These are phyloP conservation scores for Niveomyces coronatus DNA, from an alignment of 2,329 filamentous ascomycete species.

Conservation along the genomic window DNA sequence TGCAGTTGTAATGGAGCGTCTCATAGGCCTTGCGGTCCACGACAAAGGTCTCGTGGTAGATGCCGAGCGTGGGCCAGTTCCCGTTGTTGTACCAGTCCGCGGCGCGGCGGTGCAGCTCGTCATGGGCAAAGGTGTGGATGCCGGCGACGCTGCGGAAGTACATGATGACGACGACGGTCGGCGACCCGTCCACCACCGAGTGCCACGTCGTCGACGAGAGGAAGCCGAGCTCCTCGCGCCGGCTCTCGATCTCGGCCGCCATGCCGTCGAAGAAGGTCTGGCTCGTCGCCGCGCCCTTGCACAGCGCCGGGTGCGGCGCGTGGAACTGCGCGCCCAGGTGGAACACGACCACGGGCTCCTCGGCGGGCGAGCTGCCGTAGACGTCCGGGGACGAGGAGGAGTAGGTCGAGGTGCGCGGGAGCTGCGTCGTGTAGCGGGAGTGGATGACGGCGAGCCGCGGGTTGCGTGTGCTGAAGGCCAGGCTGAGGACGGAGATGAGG, in stretches of 20 bases:
- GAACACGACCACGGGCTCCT: slow-evolving; percentile 29
- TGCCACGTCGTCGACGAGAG: slow-evolving; percentile 33
- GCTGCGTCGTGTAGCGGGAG: slow-evolving; percentile 24
- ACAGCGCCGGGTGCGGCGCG: slow-evolving; percentile 38
- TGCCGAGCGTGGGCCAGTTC: slow-evolving; percentile 30
- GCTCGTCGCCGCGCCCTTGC: slow-evolving; percentile 32
- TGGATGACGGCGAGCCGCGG: slow-evolving; percentile 17
- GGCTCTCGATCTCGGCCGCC: slow-evolving; percentile 22
- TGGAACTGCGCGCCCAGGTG: slow-evolving; percentile 35
- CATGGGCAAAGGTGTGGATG: slow-evolving; percentile 42
- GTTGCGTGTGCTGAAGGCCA: slow-evolving; percentile 19
- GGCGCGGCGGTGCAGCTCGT: slow-evolving; percentile 32
- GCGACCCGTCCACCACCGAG: slow-evolving; percentile 24
- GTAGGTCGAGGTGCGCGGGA: too few relatives aligned
- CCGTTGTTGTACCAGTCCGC: slow-evolving; percentile 39
- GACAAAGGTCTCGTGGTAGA: slow-evolving; percentile 45
- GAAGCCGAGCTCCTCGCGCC: slow-evolving; percentile 35
- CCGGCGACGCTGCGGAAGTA: slow-evolving; percentile 41
- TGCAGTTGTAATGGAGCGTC: slow-evolving; percentile 38
- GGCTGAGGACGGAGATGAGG: slow-evolving; percentile 13
- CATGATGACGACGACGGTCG: slow-evolving; percentile 32
- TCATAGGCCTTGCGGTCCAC: slow-evolving; percentile 37
- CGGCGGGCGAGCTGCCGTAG: slow-evolving; percentile 19
- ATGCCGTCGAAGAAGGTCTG: slow-evolving; percentile 29
- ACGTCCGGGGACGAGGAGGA: too few relatives aligned